These are phyloP conservation scores for Trichothecium roseum DNA, from an alignment of 2,329 filamentous ascomycete species.

Conservation along the genomic window DNA sequence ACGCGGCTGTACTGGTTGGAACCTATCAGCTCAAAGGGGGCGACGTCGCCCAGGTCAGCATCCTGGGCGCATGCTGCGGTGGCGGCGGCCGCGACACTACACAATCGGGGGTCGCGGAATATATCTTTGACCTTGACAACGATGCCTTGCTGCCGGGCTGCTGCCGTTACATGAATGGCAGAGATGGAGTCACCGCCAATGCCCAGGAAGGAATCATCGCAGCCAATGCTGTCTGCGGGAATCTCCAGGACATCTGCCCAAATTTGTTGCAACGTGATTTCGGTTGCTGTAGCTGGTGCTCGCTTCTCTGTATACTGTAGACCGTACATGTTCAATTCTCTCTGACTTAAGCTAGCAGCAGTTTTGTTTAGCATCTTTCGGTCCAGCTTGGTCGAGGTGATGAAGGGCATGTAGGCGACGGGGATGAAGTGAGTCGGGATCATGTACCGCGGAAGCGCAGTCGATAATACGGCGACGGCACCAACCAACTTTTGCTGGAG, in stretches of 20 bases:
- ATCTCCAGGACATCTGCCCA: slow-evolving; percentile 10
- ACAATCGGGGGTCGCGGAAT: slow-evolving; percentile 5
- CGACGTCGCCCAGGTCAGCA: not conserved
- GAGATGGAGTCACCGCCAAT: slow-evolving; percentile 10
- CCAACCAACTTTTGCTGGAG: not conserved
- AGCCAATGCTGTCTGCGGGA: slow-evolving; percentile 2
- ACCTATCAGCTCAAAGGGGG: not conserved
- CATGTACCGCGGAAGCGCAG: slow-evolving; percentile 25
- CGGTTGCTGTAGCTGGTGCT: slow-evolving; percentile 9
- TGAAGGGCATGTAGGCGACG: slow-evolving; percentile 25
- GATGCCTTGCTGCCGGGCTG: slow-evolving; percentile 1
- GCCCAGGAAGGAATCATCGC: slow-evolving; percentile 6
- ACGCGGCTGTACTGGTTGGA: not conserved
- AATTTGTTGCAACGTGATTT: slow-evolving; percentile 20
- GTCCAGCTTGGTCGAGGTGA: slow-evolving; percentile 30
- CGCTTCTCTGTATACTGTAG: slow-evolving; percentile 13
- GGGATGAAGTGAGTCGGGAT: slow-evolving; percentile 30
- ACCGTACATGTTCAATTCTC: slow-evolving; percentile 9
- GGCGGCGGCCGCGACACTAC: not conserved
- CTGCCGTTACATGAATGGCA: slow-evolving; percentile 7
- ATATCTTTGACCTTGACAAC: slow-evolving; percentile 8
- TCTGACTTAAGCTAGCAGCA: slow-evolving; percentile 3
- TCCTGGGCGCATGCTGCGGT: not conserved
- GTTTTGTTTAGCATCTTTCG: slow-evolving; percentile 5
- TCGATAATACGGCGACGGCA: slow-evolving; percentile 7